Evolutionary conservation across 2,329 filamentous ascomycete species (phyloP).

Genomic region (Nothophaeocryptopus gaeumannii): DNA sequence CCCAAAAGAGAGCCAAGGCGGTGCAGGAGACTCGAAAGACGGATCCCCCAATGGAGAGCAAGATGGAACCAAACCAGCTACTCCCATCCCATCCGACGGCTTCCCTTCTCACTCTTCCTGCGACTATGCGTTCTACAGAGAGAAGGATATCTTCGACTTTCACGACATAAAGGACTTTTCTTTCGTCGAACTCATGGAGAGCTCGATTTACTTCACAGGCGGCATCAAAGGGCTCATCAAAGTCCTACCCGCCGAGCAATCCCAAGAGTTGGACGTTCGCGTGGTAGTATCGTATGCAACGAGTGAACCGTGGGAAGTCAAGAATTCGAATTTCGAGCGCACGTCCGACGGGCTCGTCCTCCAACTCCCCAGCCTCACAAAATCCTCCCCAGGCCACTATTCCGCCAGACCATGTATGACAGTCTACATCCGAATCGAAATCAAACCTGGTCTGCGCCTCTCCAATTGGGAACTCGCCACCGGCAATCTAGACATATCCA

Average conservation of each 20-base stretch:
- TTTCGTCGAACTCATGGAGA: slow-evolving; percentile 29
- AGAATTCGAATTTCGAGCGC: slow-evolving; percentile 32
- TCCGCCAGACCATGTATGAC: slow-evolving; percentile 36
- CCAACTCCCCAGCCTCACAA: slow-evolving; percentile 17
- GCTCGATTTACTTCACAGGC: slow-evolving; percentile 17
- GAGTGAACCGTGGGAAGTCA: slow-evolving; percentile 33
- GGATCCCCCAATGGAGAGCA: not conserved
- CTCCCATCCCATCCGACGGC: not conserved
- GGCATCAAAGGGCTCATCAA: slow-evolving; percentile 40
- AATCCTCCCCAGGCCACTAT: not conserved
- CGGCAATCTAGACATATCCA: slow-evolving; percentile 39
- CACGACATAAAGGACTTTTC: slow-evolving; percentile 21
- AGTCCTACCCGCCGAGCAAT: slow-evolving; percentile 35
- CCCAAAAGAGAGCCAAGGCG: not conserved
- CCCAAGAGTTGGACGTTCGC: slow-evolving; percentile 38
- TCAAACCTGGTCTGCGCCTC: slow-evolving; percentile 35
- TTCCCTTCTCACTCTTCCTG: slow-evolving; percentile 13
- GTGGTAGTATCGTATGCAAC: slow-evolving; percentile 39
- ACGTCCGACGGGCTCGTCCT: slow-evolving; percentile 21
- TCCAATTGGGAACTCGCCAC: slow-evolving; percentile 37
- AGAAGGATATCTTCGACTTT: slow-evolving; percentile 17
- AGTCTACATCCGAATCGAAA: slow-evolving; percentile 38
- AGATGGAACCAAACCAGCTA: not conserved
- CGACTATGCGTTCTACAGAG: slow-evolving; percentile 10
- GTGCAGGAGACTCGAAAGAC: not conserved